A percentile compares a stretch with the other conserved stretches of the same genome.
These are phyloP conservation scores for Geotrichum citri-aurantii DNA, from an alignment of 1,139 yeast genomes.

Conservation along the genomic window DNA sequence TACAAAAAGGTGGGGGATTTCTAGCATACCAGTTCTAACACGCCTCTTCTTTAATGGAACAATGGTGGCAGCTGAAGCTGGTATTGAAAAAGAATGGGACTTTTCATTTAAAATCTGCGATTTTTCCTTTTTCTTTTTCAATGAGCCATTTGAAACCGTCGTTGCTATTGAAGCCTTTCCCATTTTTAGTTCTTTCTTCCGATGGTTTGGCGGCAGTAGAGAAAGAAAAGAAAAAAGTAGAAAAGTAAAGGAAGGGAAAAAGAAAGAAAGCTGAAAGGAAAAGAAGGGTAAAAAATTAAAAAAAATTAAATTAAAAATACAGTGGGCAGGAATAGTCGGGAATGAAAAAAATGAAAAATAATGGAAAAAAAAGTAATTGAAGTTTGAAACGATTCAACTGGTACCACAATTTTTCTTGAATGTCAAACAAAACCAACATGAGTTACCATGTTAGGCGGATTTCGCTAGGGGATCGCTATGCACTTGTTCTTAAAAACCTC, in stretches of 20 bases:
- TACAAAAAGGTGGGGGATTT: not conserved
- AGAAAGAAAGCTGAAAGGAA: not conserved
- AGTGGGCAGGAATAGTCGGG: not conserved
- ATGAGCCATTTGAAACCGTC: not conserved
- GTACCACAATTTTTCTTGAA: too few species aligned
- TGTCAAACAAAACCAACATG: too few species aligned
- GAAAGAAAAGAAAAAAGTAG: not conserved
- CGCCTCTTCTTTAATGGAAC: constrained; percentile 13
- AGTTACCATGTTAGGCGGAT: too few species aligned
- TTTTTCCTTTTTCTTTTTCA: not conserved
- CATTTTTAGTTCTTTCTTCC: not conserved
- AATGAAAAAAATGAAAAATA: too few species aligned
- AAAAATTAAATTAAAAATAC: not conserved
- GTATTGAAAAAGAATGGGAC: not conserved
- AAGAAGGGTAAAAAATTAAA: not conserved
- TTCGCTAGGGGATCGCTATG: too few species aligned
- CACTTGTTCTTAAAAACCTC: too few species aligned
- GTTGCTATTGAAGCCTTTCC: not conserved
- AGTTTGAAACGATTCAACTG: too few species aligned
- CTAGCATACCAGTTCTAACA: constrained; percentile 16
- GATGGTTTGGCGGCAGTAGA: not conserved
- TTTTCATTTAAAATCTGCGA: not conserved
- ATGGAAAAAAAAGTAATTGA: too few species aligned
- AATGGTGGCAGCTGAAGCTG: not conserved
- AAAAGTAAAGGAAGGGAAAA: not conserved